phyloP scores from a whole-genome alignment of 108 stramenopile species.

The Skeletonema potamos region DNA sequence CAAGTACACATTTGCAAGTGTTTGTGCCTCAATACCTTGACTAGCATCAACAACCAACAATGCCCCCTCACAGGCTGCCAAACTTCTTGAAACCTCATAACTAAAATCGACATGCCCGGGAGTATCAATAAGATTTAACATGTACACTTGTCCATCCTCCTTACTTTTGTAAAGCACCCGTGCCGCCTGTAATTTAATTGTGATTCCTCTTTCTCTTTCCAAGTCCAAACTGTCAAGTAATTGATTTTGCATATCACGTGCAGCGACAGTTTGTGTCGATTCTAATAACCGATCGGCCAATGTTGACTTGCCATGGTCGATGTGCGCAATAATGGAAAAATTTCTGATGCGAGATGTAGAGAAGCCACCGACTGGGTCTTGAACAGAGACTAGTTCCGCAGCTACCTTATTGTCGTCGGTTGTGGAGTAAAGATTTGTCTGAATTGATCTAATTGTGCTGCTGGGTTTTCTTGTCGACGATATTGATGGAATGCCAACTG shows the following conservation, averaged over 20 bases:
- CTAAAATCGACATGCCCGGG: constrained; percentile 91
- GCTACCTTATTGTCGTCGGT: constrained; percentile 1
- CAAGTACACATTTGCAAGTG: constrained; percentile 96
- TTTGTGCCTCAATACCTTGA: constrained; percentile 99
- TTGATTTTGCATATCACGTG: constrained; percentile 92
- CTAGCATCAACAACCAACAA: constrained; percentile 97
- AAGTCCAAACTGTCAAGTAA: constrained; percentile 97
- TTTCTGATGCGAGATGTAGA: constrained; percentile 87
- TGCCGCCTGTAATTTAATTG: constrained; percentile 98
- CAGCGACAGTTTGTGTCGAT: constrained; percentile 84
- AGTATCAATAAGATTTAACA: constrained; percentile 85
- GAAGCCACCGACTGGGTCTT: constrained; percentile 20
- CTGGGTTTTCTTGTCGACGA: not conserved
- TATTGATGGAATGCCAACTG: not conserved
- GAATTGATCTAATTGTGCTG: not conserved
- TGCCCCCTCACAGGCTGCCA: constrained; percentile 99
- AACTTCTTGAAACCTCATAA: constrained; percentile 95
- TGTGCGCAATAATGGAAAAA: constrained; percentile 98
- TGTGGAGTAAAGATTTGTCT: not conserved
- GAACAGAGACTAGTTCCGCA: constrained; percentile 17
- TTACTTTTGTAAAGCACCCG: constrained; percentile 87
- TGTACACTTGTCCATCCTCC: constrained; percentile 82
- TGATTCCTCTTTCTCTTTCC: constrained; percentile 98
- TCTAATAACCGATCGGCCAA: constrained; percentile 95
- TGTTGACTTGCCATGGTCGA: constrained; percentile 97